Evolutionary conservation across 208 protist species (phyloP).

Genomic region (Crithidia thermophila): DNA sequence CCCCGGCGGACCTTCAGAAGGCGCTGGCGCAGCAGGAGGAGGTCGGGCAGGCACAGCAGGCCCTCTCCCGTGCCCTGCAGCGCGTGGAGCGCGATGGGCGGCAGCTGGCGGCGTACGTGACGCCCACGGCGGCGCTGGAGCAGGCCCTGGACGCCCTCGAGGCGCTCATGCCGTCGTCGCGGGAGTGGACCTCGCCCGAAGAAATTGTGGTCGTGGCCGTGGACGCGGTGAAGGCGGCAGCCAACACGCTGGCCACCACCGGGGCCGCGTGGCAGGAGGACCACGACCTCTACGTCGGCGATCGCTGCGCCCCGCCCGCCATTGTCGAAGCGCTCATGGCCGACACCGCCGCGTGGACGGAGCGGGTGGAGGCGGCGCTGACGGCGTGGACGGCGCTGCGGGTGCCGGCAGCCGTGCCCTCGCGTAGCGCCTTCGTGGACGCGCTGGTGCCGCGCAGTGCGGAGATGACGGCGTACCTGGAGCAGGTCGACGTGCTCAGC

Average conservation of each 20-base stretch:
- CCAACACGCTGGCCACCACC: constrained; percentile 10
- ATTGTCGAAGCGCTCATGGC: background rate
- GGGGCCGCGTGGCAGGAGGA: constrained; percentile 21
- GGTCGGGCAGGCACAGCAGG: constrained; percentile 29
- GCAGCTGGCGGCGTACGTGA: constrained; percentile 12
- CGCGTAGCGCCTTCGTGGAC: constrained; percentile 4
- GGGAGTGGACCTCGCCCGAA: constrained; percentile 4
- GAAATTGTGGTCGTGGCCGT: constrained; percentile 1
- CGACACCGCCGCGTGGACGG: constrained; percentile 15
- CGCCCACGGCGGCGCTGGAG: constrained; percentile 17
- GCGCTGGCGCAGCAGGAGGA: constrained; percentile 31
- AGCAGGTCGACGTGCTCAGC: constrained; percentile 17
- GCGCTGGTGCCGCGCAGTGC: constrained; percentile 16
- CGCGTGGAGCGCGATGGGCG: constrained; percentile 21
- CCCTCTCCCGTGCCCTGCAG: constrained; percentile 23
- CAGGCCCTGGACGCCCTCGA: constrained; percentile 28
- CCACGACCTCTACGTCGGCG: constrained; percentile 18
- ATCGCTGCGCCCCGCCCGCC: background rate
- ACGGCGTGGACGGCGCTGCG: constrained; percentile 11
- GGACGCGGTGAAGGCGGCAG: constrained; percentile 12
- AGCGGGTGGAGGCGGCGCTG: constrained; percentile 13
- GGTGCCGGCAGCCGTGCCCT: constrained; percentile 1
- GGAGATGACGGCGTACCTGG: constrained; percentile 18
- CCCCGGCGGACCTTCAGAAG: constrained; percentile 25
- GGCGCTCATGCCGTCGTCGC: constrained; percentile 3